phyloP scores from a whole-genome alignment of 1,284 basidiomycete species.

The Cryptococcus sp. region DNA sequence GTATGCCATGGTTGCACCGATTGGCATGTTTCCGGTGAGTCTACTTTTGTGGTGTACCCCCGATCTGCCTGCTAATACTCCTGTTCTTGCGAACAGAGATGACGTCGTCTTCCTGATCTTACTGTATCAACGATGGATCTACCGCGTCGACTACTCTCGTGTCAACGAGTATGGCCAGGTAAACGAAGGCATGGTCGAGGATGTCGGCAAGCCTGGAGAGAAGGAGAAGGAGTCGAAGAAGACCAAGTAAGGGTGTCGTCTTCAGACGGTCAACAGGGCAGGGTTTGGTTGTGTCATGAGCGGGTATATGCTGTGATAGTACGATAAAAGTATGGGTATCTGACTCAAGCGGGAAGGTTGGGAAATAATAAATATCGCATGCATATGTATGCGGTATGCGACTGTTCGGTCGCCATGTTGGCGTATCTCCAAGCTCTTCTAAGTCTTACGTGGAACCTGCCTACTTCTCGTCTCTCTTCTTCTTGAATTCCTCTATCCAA shows the following conservation, averaged over 20 bases:
- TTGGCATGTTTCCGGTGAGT: slow-evolving; percentile 52
- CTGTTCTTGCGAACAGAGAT: slow-evolving; percentile 59
- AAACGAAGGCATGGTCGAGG: slow-evolving; percentile 48
- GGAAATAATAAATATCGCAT: no score
- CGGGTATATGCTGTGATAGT: no score
- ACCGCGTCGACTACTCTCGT: slow-evolving; percentile 88
- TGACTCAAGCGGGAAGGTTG: no score
- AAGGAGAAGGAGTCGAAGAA: slow-evolving; percentile 39
- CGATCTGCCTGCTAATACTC: not conserved
- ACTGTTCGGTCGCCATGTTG: no score
- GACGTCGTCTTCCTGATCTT: slow-evolving; percentile 73
- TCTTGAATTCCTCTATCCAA: slow-evolving; percentile 91
- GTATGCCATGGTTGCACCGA: slow-evolving; percentile 90
- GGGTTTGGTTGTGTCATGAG: not conserved
- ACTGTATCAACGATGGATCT: slow-evolving; percentile 73
- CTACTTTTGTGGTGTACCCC: not conserved
- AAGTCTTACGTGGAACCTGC: no score
- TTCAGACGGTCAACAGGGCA: not conserved
- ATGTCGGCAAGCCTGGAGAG: slow-evolving; percentile 29
- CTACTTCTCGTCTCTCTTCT: slow-evolving; percentile 49
- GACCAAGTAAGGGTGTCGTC: slow-evolving; percentile 33
- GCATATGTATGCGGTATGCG: no score
- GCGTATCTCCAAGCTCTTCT: no score
- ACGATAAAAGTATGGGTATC: no score
- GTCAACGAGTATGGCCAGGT: slow-evolving; percentile 96